Evolutionary conservation across 371 early-diverging fungal genomes (phyloP).

Genomic region (Zychaea mexicana): DNA sequence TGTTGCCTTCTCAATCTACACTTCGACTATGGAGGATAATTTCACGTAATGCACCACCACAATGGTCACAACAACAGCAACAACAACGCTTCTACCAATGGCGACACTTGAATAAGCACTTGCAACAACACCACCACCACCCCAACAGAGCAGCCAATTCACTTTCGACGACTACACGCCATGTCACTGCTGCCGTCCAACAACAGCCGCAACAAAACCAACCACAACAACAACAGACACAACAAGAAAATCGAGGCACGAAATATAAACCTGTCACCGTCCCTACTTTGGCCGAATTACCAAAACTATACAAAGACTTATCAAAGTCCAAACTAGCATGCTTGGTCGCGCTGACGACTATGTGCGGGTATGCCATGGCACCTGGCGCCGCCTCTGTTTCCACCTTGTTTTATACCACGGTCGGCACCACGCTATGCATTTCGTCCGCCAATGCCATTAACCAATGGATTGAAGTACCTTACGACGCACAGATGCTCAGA

Average conservation of each 20-base stretch:
- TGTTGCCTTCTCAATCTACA: conserved; percentile 1
- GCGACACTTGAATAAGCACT: too few relatives aligned
- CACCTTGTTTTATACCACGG: conserved; percentile 80
- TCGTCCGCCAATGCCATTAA: conserved; percentile 93
- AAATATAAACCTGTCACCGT: conserved; percentile 44
- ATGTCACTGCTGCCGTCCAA: conserved; percentile 9
- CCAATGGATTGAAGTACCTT: conserved; percentile 95
- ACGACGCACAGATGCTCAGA: conserved; percentile 96
- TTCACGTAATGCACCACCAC: not conserved
- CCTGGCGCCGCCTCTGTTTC: conserved; percentile 75
- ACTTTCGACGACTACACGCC: conserved; percentile 9
- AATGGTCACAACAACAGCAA: not conserved
- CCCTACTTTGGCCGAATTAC: conserved; percentile 43
- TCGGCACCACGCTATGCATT: conserved; percentile 92
- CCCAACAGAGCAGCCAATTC: too few relatives aligned
- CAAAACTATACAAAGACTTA: conserved; percentile 61
- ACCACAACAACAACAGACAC: not conserved
- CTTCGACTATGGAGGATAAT: not conserved
- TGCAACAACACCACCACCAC: too few relatives aligned
- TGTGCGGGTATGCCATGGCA: conserved; percentile 95
- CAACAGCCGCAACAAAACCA: not conserved
- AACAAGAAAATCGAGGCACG: conserved; percentile 18
- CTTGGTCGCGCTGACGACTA: conserved; percentile 90
- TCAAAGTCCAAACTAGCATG: conserved; percentile 86
- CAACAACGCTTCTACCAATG: too few relatives aligned